Evolutionary conservation across 1,284 basidiomycete species (phyloP).

Genomic region (Trametes sp.): DNA sequence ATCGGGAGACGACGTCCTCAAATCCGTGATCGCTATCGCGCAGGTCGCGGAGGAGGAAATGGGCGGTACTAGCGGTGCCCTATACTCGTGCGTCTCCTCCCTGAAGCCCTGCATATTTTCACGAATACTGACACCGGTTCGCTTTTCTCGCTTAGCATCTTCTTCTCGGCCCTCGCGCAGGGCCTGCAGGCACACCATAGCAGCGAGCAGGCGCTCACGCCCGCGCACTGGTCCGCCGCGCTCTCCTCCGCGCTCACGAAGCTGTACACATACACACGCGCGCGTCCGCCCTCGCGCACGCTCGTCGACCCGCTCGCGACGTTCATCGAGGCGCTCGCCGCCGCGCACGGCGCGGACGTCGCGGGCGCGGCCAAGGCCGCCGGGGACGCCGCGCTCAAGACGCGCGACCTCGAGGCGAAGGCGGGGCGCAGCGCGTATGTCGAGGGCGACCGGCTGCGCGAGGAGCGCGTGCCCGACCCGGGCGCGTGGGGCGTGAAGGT

Average conservation of each 20-base stretch:
- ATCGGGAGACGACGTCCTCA: conserved; percentile 67
- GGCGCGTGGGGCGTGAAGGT: conserved; percentile 90
- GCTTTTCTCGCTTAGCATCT: conserved; percentile 64
- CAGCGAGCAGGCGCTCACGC: conserved; percentile 48
- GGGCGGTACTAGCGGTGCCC: conserved; percentile 92
- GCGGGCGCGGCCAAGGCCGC: conserved; percentile 69
- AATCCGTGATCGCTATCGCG: conserved; percentile 72
- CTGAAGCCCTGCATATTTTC: not conserved
- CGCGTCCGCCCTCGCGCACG: conserved; percentile 89
- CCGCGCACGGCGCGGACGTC: conserved; percentile 51
- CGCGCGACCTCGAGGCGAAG: conserved; percentile 81
- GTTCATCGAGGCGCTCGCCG: conserved; percentile 66
- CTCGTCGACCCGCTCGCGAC: conserved; percentile 92
- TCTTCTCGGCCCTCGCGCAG: conserved; percentile 86
- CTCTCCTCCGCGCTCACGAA: conserved; percentile 70
- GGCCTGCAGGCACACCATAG: conserved; percentile 58
- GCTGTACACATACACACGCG: conserved; percentile 88
- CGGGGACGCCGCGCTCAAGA: conserved; percentile 74
- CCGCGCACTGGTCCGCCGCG: conserved; percentile 69
- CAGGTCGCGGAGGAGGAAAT: conserved; percentile 84
- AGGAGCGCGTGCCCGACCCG: conserved; percentile 82
- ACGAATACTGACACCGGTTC: not conserved
- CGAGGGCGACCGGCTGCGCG: conserved; percentile 73
- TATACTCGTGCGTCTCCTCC: conserved; percentile 78
- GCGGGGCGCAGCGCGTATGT: conserved; percentile 93